Base-by-base conservation (phyloP, 1,284 basidiomycete genomes). In the Marasmius fiardii region DNA sequence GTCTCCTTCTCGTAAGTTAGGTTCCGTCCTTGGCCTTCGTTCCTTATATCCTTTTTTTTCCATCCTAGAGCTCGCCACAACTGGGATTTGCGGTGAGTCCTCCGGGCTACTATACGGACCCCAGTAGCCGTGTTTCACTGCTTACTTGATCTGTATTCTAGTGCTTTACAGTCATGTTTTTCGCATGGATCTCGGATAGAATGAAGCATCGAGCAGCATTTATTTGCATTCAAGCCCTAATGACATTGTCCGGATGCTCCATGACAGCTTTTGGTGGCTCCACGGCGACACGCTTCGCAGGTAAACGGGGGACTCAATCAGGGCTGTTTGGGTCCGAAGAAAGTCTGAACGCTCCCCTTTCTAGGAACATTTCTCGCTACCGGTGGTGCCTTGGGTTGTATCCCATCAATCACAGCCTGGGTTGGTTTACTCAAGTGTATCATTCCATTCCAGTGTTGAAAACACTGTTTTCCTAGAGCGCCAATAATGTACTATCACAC, bases 401-500 rank as follows among this genome's bases (percentile, higher is more conserved):
- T 74, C 50, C 73, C 75, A 26, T 71, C 71, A 6, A 69, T 76
- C 51, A 64, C 76, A 31, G 74, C 73, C n/a, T 77, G 72, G 61
- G 74, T 74, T 59, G 51, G 72, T n/a, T n/a, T n/a, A n/a, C n/a
- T 64, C 18, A n/a, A n/a, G n/a, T 39, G 54, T 20, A 39, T 45
- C 23, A 18, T 16, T 23, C 43, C 53, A 35, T 26, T 28, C 21
- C 20, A 43, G 57, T 50, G 57, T 31, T 53, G 39, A 41, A n/a
- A 16, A 20, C 20, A 18, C 44, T 44, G 35, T 35, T 5, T n/a
- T 28, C 43, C 10, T 26, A 77, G 74, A 66, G 70, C 52, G 69
- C 73, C 4, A 77, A 77, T 56, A 79, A 79, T 56, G 74, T 77
- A 4, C 72, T 16, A 20, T 50, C 24, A 23, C 54, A 54, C 43